A percentile compares a stretch with the other conserved stretches of the same genome.
Evolutionary conservation across 1,139 yeast species (phyloP).

Genomic region (Hyphopichia pseudoburtonii): DNA sequence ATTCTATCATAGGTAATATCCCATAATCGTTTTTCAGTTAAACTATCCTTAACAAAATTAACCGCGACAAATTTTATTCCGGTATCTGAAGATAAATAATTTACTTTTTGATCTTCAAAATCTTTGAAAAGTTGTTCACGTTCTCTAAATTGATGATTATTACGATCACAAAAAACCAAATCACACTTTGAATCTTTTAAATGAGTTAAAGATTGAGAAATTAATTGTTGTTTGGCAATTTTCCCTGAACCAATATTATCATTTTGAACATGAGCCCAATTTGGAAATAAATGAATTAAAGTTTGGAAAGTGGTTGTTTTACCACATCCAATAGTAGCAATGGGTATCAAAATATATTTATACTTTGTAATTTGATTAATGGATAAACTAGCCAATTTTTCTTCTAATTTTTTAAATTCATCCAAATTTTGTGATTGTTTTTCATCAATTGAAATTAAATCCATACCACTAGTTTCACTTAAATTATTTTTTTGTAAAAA

Average conservation of each 20-base stretch:
- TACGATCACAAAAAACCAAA: slow-evolving; percentile 78
- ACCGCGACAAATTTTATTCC: slow-evolving; percentile 58
- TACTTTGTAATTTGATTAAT: slow-evolving; percentile 7
- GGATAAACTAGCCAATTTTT: slow-evolving; percentile 9
- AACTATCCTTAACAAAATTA: slow-evolving; percentile 54
- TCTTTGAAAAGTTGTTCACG: slow-evolving; percentile 65
- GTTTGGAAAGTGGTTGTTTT: slow-evolving; percentile 82
- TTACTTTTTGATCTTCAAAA: slow-evolving; percentile 40
- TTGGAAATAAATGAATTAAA: slow-evolving; percentile 52
- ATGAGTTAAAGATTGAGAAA: slow-evolving; percentile 47
- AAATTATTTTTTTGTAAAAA: slow-evolving; percentile 52
- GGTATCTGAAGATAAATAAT: slow-evolving; percentile 28
- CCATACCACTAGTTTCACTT: slow-evolving; percentile 32
- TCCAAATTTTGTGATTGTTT: not conserved
- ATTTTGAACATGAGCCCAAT: slow-evolving; percentile 81
- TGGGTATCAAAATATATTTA: slow-evolving; percentile 71
- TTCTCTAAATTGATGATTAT: slow-evolving; percentile 73
- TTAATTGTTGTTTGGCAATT: slow-evolving; percentile 51
- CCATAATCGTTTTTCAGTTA: slow-evolving; percentile 36
- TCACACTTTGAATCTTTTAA: slow-evolving; percentile 19
- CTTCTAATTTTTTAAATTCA: slow-evolving; percentile 14
- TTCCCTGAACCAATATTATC: slow-evolving; percentile 57
- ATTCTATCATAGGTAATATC: slow-evolving; percentile 61
- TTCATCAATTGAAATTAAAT: slow-evolving; percentile 24
- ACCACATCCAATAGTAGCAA: slow-evolving; percentile 94